phyloP scores from a whole-genome alignment of 2,329 filamentous ascomycete species.

The Clonostachys rhizophaga region DNA sequence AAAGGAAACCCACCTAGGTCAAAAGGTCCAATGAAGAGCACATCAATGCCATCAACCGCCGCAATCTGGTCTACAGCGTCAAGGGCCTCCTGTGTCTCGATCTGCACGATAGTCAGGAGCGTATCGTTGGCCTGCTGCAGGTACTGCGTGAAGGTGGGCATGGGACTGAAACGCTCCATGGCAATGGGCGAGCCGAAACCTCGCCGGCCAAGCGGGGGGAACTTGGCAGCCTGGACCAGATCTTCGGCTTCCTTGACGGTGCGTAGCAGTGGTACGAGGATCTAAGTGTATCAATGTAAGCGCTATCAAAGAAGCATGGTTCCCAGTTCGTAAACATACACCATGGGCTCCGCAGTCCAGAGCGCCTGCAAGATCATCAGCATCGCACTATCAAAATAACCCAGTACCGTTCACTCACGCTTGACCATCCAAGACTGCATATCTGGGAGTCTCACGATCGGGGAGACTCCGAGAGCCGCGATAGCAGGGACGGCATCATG shows the following conservation, averaged over 20 bases:
- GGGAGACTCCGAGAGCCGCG: slow-evolving; percentile 36
- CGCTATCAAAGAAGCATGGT: background rate
- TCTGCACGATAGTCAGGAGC: slow-evolving; percentile 62
- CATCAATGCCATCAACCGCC: slow-evolving; percentile 53
- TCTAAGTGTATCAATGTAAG: slow-evolving; percentile 8
- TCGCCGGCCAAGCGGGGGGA: slow-evolving; percentile 41
- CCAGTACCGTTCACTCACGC: slow-evolving; percentile 14
- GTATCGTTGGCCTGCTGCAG: slow-evolving; percentile 42
- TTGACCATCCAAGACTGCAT: slow-evolving; percentile 40
- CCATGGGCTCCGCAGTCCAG: slow-evolving; percentile 45
- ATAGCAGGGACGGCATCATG: slow-evolving; percentile 49
- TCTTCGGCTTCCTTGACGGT: slow-evolving; percentile 37
- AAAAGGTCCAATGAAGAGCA: slow-evolving; percentile 62
- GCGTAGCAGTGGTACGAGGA: slow-evolving; percentile 39
- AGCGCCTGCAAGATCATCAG: slow-evolving; percentile 24
- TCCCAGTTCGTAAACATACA: slow-evolving; percentile 20
- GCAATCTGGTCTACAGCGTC: slow-evolving; percentile 58
- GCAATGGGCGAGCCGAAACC: slow-evolving; percentile 46
- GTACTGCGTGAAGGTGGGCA: slow-evolving; percentile 39
- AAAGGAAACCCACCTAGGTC: slow-evolving; percentile 43
- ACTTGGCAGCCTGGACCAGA: slow-evolving; percentile 42
- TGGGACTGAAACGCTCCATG: slow-evolving; percentile 32
- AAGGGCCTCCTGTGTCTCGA: slow-evolving; percentile 61
- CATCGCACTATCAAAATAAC: too few species aligned
- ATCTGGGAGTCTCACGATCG: slow-evolving; percentile 48